Percentiles rank a stretch among this genome's conserved stretches.
phyloP scores from a whole-genome alignment of 768 basidiomycete species.

The Kwoniella pini region DNA sequence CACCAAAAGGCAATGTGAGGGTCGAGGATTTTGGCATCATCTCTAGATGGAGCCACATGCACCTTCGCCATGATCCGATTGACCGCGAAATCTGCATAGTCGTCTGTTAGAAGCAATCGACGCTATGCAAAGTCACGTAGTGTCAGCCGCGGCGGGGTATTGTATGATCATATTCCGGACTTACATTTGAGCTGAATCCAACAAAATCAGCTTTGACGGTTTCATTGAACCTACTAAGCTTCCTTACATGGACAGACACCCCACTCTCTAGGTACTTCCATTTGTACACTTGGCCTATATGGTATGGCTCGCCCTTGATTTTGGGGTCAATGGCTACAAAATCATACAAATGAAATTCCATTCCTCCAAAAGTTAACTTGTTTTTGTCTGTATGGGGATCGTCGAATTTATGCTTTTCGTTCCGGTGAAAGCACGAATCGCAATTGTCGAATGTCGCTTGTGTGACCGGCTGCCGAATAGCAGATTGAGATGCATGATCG shows the following conservation, averaged over 20 bases:
- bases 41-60: neutral
- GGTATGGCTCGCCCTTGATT: conserved; percentile 9
- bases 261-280: neutral
- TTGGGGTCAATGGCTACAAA: conserved; percentile 21
- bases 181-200: neutral
- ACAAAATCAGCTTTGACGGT: too few relatives aligned
- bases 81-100: neutral
- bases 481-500: neutral
- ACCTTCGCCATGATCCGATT: neutral
- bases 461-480: neutral
- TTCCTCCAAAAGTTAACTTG: neutral
- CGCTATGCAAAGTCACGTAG: neutral
- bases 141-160: too few relatives aligned
- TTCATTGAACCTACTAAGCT: neutral
- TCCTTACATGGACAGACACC: neutral
- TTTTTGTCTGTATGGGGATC: neutral
- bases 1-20: neutral
- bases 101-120: neutral
- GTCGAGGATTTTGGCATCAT: neutral
- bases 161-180: too few relatives aligned
- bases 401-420: conserved; percentile 1
- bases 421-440: conserved; percentile 10
- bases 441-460: conserved; percentile 4
- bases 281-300: conserved; percentile 14
- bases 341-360: conserved; percentile 13